Conservation (phyloP, 352 stramenopile species). For the Globisporangium rhizosaccharum region DNA sequence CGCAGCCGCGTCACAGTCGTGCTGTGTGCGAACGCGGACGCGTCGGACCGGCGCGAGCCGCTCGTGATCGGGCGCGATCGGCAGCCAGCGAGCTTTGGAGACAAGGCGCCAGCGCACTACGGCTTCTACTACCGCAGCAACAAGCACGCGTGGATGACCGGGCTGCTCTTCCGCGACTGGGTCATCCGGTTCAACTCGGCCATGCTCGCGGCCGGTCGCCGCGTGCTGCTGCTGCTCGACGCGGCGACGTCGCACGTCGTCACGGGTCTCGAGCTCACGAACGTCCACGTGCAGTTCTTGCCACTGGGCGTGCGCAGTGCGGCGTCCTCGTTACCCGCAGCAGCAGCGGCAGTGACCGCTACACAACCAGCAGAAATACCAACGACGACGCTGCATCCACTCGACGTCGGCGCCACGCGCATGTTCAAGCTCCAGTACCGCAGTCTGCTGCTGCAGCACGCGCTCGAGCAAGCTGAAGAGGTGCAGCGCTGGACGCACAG, state of each 20-base stretch:
- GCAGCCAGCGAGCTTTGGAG: conserved; percentile 11
- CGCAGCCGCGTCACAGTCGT: conserved; percentile 10
- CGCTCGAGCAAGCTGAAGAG: conserved; percentile 12
- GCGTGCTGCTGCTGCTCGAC: conserved; percentile 17
- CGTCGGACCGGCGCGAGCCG: conserved; percentile 11
- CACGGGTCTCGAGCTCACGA: conserved; percentile 11
- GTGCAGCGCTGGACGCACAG: conserved; percentile 1
- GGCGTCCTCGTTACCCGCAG: too few relatives aligned
- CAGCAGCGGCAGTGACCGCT: too few relatives aligned
- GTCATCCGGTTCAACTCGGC: conserved; percentile 9
- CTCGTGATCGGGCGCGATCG: conserved; percentile 9
- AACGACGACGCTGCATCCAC: conserved; percentile 9
- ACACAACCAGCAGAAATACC: background rate
- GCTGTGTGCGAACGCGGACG: conserved; percentile 12
- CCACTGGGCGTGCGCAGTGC: background rate
- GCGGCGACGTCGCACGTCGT: conserved; percentile 13
- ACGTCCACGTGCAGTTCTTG: conserved; percentile 12
- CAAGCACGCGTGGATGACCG: conserved; percentile 13
- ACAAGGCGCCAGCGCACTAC: conserved; percentile 6
- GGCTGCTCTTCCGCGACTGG: conserved; percentile 15
- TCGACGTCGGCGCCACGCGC: conserved; percentile 13
- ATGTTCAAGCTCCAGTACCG: conserved; percentile 16
- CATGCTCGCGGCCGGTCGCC: conserved; percentile 10
- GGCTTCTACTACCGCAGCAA: conserved; percentile 16
- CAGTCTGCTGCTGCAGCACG: conserved; percentile 8